Evolutionary conservation across 1,284 basidiomycete species (phyloP).

Genomic region (Puccinia horiana): DNA sequence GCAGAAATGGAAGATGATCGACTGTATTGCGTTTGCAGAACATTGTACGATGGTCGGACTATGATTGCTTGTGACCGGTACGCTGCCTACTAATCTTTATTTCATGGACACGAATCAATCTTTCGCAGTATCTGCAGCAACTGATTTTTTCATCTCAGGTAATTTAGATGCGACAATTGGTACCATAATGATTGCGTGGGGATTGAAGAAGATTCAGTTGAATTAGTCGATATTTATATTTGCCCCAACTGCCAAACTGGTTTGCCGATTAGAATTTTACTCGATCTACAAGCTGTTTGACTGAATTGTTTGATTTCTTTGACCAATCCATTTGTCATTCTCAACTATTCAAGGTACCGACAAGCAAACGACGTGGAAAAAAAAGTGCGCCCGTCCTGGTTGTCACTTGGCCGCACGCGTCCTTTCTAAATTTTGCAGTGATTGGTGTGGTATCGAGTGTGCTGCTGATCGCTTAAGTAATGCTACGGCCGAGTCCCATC

Average conservation of each 20-base stretch:
- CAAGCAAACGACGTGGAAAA: conserved; percentile 43
- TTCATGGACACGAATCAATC: background rate
- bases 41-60: conserved; percentile 38
- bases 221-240: conserved; percentile 44
- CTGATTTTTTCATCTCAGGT: conserved; percentile 28
- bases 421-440: conserved; percentile 45
- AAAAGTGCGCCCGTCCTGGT: conserved; percentile 28
- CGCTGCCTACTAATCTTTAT: background rate
- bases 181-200: conserved; percentile 49
- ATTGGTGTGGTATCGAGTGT: conserved; percentile 40
- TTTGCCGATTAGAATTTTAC: background rate
- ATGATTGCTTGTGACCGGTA: conserved; percentile 50
- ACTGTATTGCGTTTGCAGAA: conserved; percentile 41
- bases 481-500: conserved; percentile 15
- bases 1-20: conserved; percentile 46
- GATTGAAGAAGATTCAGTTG: conserved; percentile 34
- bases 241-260: conserved; percentile 40
- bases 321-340: background rate
- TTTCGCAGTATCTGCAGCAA: background rate
- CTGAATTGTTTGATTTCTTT: background rate
- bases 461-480: conserved; percentile 20
- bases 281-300: background rate
- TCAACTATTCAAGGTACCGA: conserved; percentile 1
- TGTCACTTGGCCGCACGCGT: conserved; percentile 31
- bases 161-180: conserved; percentile 49